These are phyloP conservation scores for Aspergillus carbonarius DNA, from an alignment of 2,329 filamentous ascomycete genomes.

Conservation along the genomic window DNA sequence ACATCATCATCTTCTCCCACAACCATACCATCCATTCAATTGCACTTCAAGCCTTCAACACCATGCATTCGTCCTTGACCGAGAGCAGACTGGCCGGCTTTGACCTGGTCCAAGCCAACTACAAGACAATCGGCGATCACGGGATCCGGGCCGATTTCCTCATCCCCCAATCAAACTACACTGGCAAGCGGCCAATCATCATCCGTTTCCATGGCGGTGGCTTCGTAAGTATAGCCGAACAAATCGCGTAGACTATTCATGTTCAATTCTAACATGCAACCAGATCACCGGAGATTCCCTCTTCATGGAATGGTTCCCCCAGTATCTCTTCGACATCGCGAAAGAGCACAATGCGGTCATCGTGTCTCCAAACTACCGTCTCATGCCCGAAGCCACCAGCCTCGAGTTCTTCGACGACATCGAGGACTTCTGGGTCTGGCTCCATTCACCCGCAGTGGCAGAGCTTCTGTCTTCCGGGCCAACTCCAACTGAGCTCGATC, in stretches of 20 bases:
- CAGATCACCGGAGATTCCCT: constrained; percentile 34
- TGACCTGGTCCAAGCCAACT: constrained; percentile 39
- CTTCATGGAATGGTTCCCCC: constrained; percentile 27
- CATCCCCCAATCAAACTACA: constrained; percentile 36
- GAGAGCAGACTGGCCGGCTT: constrained; percentile 35
- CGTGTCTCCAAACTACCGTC: constrained; percentile 51
- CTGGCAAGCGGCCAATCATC: constrained; percentile 41
- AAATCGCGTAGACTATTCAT: background rate
- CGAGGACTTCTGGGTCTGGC: constrained; percentile 51
- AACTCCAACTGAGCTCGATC: constrained; percentile 21
- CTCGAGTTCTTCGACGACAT: constrained; percentile 51
- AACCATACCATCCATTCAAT: background rate
- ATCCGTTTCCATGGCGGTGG: constrained; percentile 49
- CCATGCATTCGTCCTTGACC: background rate
- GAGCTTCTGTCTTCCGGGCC: constrained; percentile 14
- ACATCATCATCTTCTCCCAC: background rate
- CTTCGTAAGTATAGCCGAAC: constrained; percentile 31
- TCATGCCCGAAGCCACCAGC: constrained; percentile 51
- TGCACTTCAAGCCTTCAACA: background rate
- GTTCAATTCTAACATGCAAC: constrained; percentile 4
- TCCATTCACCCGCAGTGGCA: constrained; percentile 21
- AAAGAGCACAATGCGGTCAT: constrained; percentile 45
- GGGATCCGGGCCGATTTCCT: constrained; percentile 37
- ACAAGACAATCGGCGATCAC: constrained; percentile 43
- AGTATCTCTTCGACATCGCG: constrained; percentile 43